phyloP scores from a whole-genome alignment of 2,329 filamentous ascomycete genomes.

The Pseudocercospora eumusae region DNA sequence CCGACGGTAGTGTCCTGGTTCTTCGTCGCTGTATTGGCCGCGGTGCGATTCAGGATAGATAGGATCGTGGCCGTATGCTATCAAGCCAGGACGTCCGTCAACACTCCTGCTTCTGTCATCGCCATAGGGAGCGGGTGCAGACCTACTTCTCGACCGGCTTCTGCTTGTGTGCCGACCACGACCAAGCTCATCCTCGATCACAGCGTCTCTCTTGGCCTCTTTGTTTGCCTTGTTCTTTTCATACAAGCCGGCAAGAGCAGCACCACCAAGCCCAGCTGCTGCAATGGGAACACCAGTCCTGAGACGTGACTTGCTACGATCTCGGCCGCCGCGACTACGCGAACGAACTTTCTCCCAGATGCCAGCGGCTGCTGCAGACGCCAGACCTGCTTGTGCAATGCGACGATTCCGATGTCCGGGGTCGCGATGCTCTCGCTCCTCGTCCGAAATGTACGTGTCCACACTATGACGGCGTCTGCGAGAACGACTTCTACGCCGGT shows the following conservation, averaged over 20 bases:
- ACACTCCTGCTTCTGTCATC: slow-evolving; percentile 42
- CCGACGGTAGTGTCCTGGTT: slow-evolving; percentile 47
- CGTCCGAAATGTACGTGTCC: slow-evolving; percentile 34
- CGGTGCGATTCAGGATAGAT: slow-evolving; percentile 57
- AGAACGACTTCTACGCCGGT: slow-evolving; percentile 46
- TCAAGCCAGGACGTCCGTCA: slow-evolving; percentile 55
- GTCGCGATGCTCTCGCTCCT: slow-evolving; percentile 34
- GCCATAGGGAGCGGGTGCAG: slow-evolving; percentile 46
- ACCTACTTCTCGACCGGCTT: slow-evolving; percentile 47
- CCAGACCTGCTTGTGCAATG: slow-evolving; percentile 63
- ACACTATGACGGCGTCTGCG: slow-evolving; percentile 46
- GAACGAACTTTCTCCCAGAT: slow-evolving; percentile 60
- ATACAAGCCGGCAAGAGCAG: slow-evolving; percentile 62
- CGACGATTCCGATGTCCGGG: slow-evolving; percentile 58
- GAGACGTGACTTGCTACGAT: slow-evolving; percentile 57
- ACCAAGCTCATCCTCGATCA: slow-evolving; percentile 41
- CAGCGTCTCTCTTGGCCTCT: slow-evolving; percentile 51
- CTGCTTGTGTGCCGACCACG: slow-evolving; percentile 31
- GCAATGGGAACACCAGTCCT: slow-evolving; percentile 61
- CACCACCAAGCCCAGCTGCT: slow-evolving; percentile 62
- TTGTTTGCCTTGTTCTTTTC: slow-evolving; percentile 64
- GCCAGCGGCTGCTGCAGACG: slow-evolving; percentile 63
- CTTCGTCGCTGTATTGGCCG: slow-evolving; percentile 43
- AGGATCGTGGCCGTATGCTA: slow-evolving; percentile 65
- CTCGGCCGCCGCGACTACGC: slow-evolving; percentile 56